A percentile compares a stretch with the other conserved stretches of the same genome.
These are phyloP conservation scores for Lablab purpureus DNA, from an alignment of 306 rosid species.

Conservation along the genomic window DNA sequence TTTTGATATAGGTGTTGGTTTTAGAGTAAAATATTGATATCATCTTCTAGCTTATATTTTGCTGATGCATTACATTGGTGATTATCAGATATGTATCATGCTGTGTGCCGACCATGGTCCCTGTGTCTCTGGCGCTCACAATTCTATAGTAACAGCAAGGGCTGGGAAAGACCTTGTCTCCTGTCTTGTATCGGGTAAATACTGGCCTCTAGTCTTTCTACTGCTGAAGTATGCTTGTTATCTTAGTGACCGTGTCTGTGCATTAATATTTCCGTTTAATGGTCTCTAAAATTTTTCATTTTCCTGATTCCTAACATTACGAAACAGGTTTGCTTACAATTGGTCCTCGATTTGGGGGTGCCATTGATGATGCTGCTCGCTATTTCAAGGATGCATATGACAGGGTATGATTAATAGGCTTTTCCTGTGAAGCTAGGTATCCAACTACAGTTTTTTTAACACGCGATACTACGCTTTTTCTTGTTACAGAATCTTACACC, in stretches of 20 bases:
- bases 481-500: constrained; percentile 74
- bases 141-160: constrained; percentile 95
- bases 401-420: constrained; percentile 61
- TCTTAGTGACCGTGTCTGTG: constrained; percentile 29
- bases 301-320: constrained; percentile 26
- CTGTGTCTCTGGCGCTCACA: constrained; percentile 98
- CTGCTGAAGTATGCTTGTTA: constrained; percentile 4
- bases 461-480: constrained; percentile 25
- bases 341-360: constrained; percentile 99
- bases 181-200: constrained; percentile 89
- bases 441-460: constrained; percentile 25
- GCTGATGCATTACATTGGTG: constrained; percentile 46
- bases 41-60: constrained; percentile 29
- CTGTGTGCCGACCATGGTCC: constrained; percentile 99
- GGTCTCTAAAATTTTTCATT: constrained; percentile 33
- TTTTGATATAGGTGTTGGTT: constrained; percentile 22
- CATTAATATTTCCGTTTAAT: constrained; percentile 25
- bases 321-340: constrained; percentile 95
- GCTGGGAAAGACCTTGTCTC: constrained; percentile 99
- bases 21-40: constrained; percentile 16
- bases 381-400: constrained; percentile 97
- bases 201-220: constrained; percentile 34
- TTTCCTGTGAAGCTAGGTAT: constrained; percentile 25
- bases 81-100: constrained; percentile 86
- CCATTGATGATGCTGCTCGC: constrained; percentile 99